Evolutionary conservation across 2,329 filamentous ascomycete genomes (phyloP), one percentile per base, ranked within the genome.

Genomic region (Hansfordia pulvinata): DNA sequence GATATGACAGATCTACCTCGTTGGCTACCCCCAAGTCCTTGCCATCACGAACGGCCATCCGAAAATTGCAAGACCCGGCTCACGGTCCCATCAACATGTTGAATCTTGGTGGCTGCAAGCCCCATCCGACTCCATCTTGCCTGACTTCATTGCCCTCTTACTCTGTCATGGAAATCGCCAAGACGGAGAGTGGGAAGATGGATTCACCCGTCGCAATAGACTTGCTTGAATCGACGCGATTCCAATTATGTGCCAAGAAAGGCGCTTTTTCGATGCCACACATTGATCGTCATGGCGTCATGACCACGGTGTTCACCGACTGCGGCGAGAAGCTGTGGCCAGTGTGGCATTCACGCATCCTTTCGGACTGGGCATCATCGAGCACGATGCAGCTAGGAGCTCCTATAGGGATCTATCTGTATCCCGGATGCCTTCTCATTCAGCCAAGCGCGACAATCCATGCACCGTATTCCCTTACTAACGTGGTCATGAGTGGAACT

Each of bases 271-370:
- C 25, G 17, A 2, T 26, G 18, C 17, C 25, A 8, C 25, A 26
- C 15, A 26, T 26, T n/a, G 25, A 26, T 11, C 25, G n/a, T 8
- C 25, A 13, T 11, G 25, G 25, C 9, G 17, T 26, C 6, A 5
- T 20, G 2, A 26, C 25, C 3, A 26, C 25, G n/a, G 25, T 26
- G 3, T 26, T 19, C n/a, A 26, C 12, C 10, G 25, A 26, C 10
- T 17, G 14, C 6, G 25, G 25, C 6, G 6, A 6, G 11, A 26
- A 26, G n/a, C 25, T 26, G 10, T 26, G 25, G 25, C 10, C 12
- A 4, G 19, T 12, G 10, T 26, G 25, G 25, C 25, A 17, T 6
- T 11, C 2, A 5, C 10, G 8, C 3, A 18, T 19, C 4, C 10
- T 14, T 12, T 6, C 6, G 7, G 3, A 18, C 3, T 26, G 25